Percentiles rank a stretch among this genome's conserved stretches.
phyloP scores from a whole-genome alignment of 2,329 filamentous ascomycete species.

The Fusarium clavum region DNA sequence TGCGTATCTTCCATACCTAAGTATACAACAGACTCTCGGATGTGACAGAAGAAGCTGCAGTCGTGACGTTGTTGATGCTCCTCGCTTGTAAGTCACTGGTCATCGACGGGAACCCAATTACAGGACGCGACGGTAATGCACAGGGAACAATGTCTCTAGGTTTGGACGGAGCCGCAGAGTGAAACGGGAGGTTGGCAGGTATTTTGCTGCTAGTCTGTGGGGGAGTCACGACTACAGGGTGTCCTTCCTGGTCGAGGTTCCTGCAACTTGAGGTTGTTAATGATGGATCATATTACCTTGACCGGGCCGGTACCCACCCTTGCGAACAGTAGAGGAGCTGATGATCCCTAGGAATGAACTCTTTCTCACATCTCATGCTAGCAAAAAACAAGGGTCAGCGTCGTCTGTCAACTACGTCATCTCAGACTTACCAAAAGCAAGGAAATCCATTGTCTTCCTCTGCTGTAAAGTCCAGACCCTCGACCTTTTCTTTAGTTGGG shows the following conservation, averaged over 20 bases:
- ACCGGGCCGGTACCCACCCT: neutral
- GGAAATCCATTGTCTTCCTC: conserved; percentile 1
- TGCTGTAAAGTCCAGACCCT: neutral
- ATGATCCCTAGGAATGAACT: neutral
- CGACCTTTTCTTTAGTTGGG: neutral
- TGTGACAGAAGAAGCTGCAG: neutral
- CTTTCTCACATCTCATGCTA: conserved; percentile 1
- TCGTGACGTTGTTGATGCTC: neutral
- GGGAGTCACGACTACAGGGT: neutral
- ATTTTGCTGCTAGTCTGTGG: too few relatives aligned
- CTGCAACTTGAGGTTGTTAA: neutral
- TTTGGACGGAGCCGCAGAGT: neutral
- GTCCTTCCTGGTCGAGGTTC: neutral
- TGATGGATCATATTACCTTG: neutral
- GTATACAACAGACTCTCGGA: neutral
- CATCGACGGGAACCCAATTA: neutral
- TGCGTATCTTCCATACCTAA: fast-evolving
- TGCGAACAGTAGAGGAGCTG: neutral
- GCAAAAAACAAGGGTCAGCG: neutral
- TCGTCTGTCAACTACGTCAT: neutral
- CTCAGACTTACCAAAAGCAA: neutral
- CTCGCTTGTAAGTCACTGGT: fast-evolving
- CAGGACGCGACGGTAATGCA: neutral
- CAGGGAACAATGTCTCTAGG: neutral
- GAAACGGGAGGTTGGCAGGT: neutral